Conservation (phyloP, 106 monocot species). For the Posidonia australis region DNA sequence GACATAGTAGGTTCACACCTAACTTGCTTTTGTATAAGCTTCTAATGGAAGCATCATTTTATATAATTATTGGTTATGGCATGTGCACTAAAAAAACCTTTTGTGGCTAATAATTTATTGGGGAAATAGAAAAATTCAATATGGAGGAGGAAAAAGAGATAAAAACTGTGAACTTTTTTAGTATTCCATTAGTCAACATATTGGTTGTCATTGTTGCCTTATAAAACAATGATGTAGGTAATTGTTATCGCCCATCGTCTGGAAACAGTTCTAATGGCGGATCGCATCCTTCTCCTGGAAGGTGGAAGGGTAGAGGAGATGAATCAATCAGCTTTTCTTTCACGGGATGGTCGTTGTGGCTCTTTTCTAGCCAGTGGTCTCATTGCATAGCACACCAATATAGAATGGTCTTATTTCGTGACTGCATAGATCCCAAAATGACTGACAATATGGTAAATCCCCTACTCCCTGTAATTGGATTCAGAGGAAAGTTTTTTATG, state of each 20-base stretch:
- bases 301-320: slow-evolving; percentile 49
- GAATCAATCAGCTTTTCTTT: slow-evolving; percentile 29
- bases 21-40: too few relatives aligned
- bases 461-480: too few relatives aligned
- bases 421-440: too few relatives aligned
- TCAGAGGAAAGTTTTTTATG: too few relatives aligned
- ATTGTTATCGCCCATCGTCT: slow-evolving; percentile 64
- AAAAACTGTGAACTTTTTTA: too few relatives aligned
- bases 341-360: slow-evolving; percentile 25
- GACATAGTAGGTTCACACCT: too few relatives aligned
- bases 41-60: background rate
- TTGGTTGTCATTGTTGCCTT: background rate
- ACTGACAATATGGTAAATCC: too few relatives aligned
- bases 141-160: background rate
- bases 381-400: too few relatives aligned
- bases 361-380: background rate
- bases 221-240: slow-evolving; percentile 32
- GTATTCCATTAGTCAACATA: background rate
- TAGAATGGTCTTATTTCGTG: too few relatives aligned
- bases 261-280: slow-evolving; percentile 71
- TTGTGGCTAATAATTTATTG: background rate
- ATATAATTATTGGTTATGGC: background rate
- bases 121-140: background rate
- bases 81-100: too few relatives aligned
- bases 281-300: slow-evolving; percentile 58